A percentile compares a stretch with the other conserved stretches of the same genome.
Evolutionary conservation across 192 early-diverging fungal genomes (phyloP).

Genomic region (Gryganskiella cystojenkinii): DNA sequence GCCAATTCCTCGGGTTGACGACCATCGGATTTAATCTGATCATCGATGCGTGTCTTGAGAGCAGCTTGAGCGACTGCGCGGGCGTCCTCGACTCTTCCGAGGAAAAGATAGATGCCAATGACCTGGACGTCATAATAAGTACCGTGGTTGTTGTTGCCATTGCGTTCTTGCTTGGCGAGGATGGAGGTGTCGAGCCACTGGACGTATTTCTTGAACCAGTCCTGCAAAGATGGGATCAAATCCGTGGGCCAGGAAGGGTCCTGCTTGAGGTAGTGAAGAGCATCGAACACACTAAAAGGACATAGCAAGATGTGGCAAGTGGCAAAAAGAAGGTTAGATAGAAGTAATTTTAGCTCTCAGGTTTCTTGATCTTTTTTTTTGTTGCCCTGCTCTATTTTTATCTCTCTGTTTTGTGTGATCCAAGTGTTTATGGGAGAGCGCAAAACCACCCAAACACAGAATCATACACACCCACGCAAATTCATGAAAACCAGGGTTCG

Average conservation of each 20-base stretch:
- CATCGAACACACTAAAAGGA: slow-evolving; percentile 49
- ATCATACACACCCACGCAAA: too few species aligned
- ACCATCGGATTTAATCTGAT: slow-evolving; percentile 52
- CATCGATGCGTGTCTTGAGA: slow-evolving; percentile 54
- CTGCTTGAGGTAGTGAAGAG: slow-evolving; percentile 49
- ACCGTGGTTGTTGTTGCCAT: slow-evolving; percentile 64
- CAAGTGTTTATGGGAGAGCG: too few species aligned
- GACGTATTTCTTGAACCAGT: slow-evolving; percentile 53
- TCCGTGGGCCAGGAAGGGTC: slow-evolving; percentile 39
- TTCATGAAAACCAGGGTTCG: too few species aligned
- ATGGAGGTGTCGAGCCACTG: slow-evolving; percentile 47
- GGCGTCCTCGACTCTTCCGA: slow-evolving; percentile 50
- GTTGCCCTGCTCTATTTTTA: too few species aligned
- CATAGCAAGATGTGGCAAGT: too few species aligned
- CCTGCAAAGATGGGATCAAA: slow-evolving; percentile 40
- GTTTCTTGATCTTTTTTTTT: too few species aligned
- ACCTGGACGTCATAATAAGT: slow-evolving; percentile 67
- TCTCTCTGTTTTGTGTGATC: too few species aligned
- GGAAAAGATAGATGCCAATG: slow-evolving; percentile 56
- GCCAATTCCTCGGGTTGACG: slow-evolving; percentile 56
- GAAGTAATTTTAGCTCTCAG: background rate
- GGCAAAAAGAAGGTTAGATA: background rate
- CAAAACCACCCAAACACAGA: too few species aligned
- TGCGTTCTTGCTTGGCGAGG: slow-evolving; percentile 42
- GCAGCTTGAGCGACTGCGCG: slow-evolving; percentile 19